phyloP scores from a whole-genome alignment of 2,329 filamentous ascomycete species.

The Colletotrichum godetiae region DNA sequence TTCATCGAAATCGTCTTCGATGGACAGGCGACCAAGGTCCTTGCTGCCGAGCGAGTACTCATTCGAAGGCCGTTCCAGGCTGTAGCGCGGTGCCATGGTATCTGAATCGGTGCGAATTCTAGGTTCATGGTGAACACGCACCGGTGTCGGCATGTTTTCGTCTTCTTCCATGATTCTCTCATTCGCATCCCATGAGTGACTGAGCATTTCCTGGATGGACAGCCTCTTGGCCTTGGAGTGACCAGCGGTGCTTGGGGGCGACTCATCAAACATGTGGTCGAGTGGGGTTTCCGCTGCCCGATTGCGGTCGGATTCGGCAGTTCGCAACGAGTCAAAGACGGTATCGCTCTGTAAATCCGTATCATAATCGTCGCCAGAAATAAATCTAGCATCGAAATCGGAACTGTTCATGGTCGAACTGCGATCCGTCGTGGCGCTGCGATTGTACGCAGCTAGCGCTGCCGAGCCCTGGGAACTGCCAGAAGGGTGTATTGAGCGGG shows the following conservation, averaged over 20 bases:
- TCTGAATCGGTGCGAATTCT: constrained; percentile 38
- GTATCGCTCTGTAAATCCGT: constrained; percentile 84
- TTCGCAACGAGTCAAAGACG: constrained; percentile 81
- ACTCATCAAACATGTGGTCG: constrained; percentile 86
- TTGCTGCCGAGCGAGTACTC: constrained; percentile 48
- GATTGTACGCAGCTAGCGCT: constrained; percentile 53
- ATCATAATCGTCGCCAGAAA: constrained; percentile 80
- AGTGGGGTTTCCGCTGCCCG: constrained; percentile 77
- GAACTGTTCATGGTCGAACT: constrained; percentile 76
- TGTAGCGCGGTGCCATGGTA: constrained; percentile 42
- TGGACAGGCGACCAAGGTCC: constrained; percentile 62
- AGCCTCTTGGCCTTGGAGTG: constrained; percentile 65
- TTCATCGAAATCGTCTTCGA: constrained; percentile 73
- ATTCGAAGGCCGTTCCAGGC: constrained; percentile 41
- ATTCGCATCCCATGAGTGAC: constrained; percentile 64
- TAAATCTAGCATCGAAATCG: constrained; percentile 73
- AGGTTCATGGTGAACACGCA: constrained; percentile 50
- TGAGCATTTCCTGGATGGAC: constrained; percentile 70
- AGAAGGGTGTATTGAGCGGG: constrained; percentile 55
- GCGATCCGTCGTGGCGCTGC: constrained; percentile 57
- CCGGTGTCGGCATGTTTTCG: constrained; percentile 65
- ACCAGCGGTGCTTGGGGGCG: constrained; percentile 69
- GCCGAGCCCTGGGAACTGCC: constrained; percentile 55
- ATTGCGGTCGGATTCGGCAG: constrained; percentile 73
- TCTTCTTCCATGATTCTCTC: constrained; percentile 73